A percentile compares a stretch with the other conserved stretches of the same genome.
Conservation (phyloP, 2,329 filamentous ascomycete species). For the Xylariaceae sp. region DNA sequence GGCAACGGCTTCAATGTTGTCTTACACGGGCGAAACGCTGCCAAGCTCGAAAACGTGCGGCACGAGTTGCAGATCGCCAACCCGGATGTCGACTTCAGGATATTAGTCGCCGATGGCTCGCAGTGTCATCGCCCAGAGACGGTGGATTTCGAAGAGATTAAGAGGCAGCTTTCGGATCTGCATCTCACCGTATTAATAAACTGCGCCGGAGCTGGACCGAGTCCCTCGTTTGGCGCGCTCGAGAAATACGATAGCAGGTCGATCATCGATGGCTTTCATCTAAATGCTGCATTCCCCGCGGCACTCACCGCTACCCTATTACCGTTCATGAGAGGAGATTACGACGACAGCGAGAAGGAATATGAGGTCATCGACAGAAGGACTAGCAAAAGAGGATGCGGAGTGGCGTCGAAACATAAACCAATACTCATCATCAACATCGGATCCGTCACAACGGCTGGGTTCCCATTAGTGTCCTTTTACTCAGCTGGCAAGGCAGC, state of each 20-base stretch:
- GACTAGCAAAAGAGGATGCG: too few species aligned
- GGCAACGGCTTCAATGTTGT: conserved; percentile 51
- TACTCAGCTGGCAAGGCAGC: conserved; percentile 21
- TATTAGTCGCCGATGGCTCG: conserved; percentile 40
- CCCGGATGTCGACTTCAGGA: conserved; percentile 34
- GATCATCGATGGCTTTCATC: conserved; percentile 37
- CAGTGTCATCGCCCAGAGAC: conserved; percentile 18
- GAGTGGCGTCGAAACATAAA: too few species aligned
- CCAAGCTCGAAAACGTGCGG: conserved; percentile 39
- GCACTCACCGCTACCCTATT: conserved; percentile 17
- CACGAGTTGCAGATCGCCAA: conserved; percentile 33
- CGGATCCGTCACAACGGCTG: conserved; percentile 16
- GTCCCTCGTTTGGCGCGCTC: conserved; percentile 31
- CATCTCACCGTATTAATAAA: conserved; percentile 49
- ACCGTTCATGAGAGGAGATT: conserved; percentile 15
- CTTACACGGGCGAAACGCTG: conserved; percentile 46
- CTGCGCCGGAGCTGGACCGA: conserved; percentile 43
- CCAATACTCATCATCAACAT: conserved; percentile 23
- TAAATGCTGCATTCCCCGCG: conserved; percentile 33
- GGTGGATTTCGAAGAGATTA: conserved; percentile 12
- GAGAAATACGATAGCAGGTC: conserved; percentile 30
- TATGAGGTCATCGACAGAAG: too few species aligned
- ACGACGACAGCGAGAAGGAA: background rate
- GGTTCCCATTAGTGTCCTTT: conserved; percentile 20
- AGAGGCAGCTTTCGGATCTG: conserved; percentile 24